These are phyloP conservation scores for Selenicereus undatus DNA, from an alignment of 148 eudicot genomes.

Conservation along the genomic window DNA sequence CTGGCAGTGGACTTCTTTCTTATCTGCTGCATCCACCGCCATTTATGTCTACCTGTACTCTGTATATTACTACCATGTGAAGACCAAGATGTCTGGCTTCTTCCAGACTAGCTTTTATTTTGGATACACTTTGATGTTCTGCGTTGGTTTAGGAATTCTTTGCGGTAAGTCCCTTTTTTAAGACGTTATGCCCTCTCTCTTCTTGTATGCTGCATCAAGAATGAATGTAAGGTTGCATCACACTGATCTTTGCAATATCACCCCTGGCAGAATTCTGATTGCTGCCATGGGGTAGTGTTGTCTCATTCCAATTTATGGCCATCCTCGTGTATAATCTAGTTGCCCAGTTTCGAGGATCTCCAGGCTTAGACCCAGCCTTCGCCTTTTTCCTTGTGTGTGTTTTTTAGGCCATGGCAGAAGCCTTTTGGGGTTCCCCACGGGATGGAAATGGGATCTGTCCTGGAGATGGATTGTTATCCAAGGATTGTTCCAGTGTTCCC, in stretches of 20 bases:
- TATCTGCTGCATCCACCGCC: conserved; percentile 86
- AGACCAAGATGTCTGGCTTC: conserved; percentile 96
- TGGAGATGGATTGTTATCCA: too few relatives aligned
- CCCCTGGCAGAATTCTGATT: not conserved
- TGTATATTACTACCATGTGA: conserved; percentile 78
- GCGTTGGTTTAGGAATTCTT: conserved; percentile 76
- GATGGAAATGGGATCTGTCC: not conserved
- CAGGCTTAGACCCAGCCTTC: not conserved
- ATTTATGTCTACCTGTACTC: conserved; percentile 87
- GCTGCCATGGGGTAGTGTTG: not conserved
- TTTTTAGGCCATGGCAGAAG: not conserved
- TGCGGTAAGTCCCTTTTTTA: conserved; percentile 54
- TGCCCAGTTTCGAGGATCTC: not conserved
- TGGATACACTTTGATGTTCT: conserved; percentile 82
- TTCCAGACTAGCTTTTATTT: conserved; percentile 99
- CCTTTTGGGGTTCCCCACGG: not conserved
- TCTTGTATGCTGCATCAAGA: not conserved
- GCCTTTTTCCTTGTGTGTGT: not conserved
- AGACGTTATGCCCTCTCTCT: not conserved
- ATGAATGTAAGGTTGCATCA: too few relatives aligned
- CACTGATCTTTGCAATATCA: too few relatives aligned
- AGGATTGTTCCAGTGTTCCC: too few relatives aligned
- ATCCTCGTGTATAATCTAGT: not conserved
- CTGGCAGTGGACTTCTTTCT: conserved; percentile 96
- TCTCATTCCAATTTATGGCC: not conserved